Evolutionary conservation across 306 rosid species (phyloP).

Genomic region (Dalbergia cochinchinensis): DNA sequence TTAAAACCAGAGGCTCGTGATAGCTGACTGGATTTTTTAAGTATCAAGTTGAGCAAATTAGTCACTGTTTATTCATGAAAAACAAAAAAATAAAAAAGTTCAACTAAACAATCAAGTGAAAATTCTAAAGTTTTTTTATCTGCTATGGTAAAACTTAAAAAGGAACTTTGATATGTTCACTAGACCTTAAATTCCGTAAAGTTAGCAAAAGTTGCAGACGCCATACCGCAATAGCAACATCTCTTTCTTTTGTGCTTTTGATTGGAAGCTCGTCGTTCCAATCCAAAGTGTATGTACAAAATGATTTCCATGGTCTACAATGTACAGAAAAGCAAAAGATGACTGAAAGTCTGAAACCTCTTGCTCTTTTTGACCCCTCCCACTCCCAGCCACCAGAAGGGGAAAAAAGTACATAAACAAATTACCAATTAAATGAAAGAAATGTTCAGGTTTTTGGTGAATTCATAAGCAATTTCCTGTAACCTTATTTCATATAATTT

Average conservation of each 20-base stretch:
- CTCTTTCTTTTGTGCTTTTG: conserved; percentile 50
- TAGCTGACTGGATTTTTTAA: too few species aligned
- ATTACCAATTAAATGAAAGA: background rate
- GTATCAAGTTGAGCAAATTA: too few species aligned
- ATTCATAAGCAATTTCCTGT: conserved; percentile 8
- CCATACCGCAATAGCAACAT: conserved; percentile 25
- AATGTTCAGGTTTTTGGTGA: background rate
- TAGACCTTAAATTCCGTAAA: conserved; percentile 53
- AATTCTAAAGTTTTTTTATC: too few species aligned
- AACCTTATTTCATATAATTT: conserved; percentile 8
- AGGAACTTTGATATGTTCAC: conserved; percentile 32
- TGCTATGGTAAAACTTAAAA: background rate
- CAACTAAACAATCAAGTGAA: background rate
- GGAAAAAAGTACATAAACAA: background rate
- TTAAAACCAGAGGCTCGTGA: background rate
- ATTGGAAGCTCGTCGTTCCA: conserved; percentile 59
- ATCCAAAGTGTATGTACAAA: conserved; percentile 56
- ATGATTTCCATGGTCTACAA: conserved; percentile 73
- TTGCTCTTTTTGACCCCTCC: conserved; percentile 58
- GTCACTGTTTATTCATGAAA: too few species aligned
- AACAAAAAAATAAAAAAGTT: too few species aligned
- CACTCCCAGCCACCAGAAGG: conserved; percentile 6
- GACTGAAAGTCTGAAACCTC: conserved; percentile 54
- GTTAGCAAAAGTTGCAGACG: conserved; percentile 48
- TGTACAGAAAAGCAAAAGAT: conserved; percentile 65